phyloP scores from a whole-genome alignment of 257 asterid species.

The Salvia rosmarinus region DNA sequence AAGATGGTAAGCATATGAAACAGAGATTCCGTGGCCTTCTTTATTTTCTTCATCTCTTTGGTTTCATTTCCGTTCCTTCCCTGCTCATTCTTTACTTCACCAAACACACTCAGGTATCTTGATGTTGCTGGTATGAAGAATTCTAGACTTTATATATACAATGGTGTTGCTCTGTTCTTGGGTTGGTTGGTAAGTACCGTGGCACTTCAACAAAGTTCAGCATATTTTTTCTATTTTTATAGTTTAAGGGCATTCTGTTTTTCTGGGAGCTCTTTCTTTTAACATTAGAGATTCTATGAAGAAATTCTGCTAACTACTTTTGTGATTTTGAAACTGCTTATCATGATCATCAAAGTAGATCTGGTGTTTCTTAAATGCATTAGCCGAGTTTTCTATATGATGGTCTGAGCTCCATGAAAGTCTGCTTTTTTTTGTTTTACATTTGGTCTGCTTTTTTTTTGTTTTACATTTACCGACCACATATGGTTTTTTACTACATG shows the following conservation, averaged over 20 bases:
- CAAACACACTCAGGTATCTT: slow-evolving; percentile 62
- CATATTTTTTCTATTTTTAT: background rate
- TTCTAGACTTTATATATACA: slow-evolving; percentile 62
- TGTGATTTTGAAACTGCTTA: too few species aligned
- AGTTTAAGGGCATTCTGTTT: background rate
- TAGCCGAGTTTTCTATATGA: background rate
- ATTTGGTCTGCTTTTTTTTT: background rate
- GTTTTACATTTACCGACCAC: background rate
- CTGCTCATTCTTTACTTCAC: background rate
- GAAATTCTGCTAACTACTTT: too few species aligned
- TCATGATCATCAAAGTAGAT: too few species aligned
- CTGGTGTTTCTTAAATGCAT: background rate
- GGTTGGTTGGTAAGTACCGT: slow-evolving; percentile 84
- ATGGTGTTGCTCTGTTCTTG: slow-evolving; percentile 81
- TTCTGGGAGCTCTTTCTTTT: too few species aligned
- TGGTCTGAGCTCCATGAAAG: too few species aligned
- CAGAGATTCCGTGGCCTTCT: background rate
- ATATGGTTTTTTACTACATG: background rate
- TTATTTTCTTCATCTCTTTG: background rate
- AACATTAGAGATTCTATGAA: background rate
- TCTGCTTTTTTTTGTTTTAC: too few species aligned
- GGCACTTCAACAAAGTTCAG: slow-evolving; percentile 19
- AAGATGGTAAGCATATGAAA: slow-evolving; percentile 66
- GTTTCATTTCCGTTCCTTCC: slow-evolving; percentile 4
- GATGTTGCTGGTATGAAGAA: slow-evolving; percentile 77